These are phyloP conservation scores for Hypoxylon rubiginosum DNA, from an alignment of 2,329 filamentous ascomycete genomes.

Conservation along the genomic window DNA sequence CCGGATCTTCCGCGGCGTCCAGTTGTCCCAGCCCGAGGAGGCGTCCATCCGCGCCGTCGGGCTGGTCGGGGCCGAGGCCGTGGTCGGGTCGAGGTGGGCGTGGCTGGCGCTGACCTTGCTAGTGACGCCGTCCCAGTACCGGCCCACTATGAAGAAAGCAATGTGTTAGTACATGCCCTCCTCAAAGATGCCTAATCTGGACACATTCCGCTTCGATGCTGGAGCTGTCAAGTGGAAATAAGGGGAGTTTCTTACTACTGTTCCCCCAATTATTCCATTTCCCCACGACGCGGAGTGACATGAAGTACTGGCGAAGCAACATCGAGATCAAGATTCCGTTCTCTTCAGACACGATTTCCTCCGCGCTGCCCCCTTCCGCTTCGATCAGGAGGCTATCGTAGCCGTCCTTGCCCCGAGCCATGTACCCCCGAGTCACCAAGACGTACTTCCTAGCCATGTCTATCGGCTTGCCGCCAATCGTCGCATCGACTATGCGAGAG, in stretches of 20 bases:
- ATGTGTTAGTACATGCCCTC: slow-evolving; percentile 11
- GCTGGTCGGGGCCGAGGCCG: slow-evolving; percentile 41
- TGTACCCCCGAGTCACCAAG: slow-evolving; percentile 87
- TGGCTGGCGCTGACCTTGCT: slow-evolving; percentile 68
- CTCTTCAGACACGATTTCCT: slow-evolving; percentile 87
- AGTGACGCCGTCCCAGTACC: slow-evolving; percentile 77
- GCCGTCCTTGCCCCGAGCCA: slow-evolving; percentile 89
- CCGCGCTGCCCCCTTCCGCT: slow-evolving; percentile 79
- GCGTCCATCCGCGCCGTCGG: slow-evolving; percentile 31
- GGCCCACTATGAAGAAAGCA: slow-evolving; percentile 57
- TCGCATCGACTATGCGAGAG: slow-evolving; percentile 72
- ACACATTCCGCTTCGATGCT: not conserved
- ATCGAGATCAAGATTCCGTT: slow-evolving; percentile 88
- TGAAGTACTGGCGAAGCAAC: slow-evolving; percentile 91
- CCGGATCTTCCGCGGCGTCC: slow-evolving; percentile 55
- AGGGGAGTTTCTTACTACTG: slow-evolving; percentile 52
- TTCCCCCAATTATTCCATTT: slow-evolving; percentile 81
- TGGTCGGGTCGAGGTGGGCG: slow-evolving; percentile 58
- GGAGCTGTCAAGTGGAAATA: not conserved
- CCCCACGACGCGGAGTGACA: slow-evolving; percentile 84
- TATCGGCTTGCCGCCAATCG: slow-evolving; percentile 72
- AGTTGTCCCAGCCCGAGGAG: slow-evolving; percentile 55
- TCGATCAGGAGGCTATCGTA: slow-evolving; percentile 82
- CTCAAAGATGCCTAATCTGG: not conserved
- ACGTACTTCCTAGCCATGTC: slow-evolving; percentile 75